Conservation (phyloP, 2,329 filamentous ascomycete species). For the Neofusicoccum laricinum region DNA sequence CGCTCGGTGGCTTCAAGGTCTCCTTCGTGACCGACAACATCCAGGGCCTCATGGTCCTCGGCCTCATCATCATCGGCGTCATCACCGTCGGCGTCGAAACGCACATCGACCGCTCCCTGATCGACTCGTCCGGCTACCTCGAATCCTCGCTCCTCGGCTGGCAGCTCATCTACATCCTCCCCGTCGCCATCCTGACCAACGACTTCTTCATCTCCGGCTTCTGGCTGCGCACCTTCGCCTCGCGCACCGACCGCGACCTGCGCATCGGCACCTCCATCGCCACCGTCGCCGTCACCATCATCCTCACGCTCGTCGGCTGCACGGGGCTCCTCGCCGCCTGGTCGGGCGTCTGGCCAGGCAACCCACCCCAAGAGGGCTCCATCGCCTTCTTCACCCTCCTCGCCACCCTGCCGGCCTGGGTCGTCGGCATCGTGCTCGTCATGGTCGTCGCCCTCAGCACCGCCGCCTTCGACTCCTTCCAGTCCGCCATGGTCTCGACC, state of each 20-base stretch:
- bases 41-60: conserved; percentile 74
- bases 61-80: conserved; percentile 71
- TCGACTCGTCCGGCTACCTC: conserved; percentile 67
- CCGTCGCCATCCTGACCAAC: conserved; percentile 77
- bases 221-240: conserved; percentile 53
- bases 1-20: conserved; percentile 77
- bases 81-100: conserved; percentile 76
- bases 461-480: conserved; percentile 75
- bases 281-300: conserved; percentile 60
- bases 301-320: conserved; percentile 69
- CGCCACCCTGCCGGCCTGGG: conserved; percentile 70
- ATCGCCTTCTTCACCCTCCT: conserved; percentile 75
- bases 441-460: conserved; percentile 77
- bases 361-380: conserved; percentile 49
- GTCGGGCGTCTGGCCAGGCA: conserved; percentile 57
- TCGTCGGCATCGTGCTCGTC: conserved; percentile 76
- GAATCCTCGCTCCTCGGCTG: conserved; percentile 70
- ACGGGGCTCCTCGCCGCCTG: conserved; percentile 75
- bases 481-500: conserved; percentile 81
- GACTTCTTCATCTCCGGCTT: conserved; percentile 84
- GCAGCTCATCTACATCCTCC: conserved; percentile 82
- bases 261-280: conserved; percentile 72
- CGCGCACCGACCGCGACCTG: conserved; percentile 40
- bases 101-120: conserved; percentile 65
- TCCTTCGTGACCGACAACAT: conserved; percentile 82